phyloP scores from a whole-genome alignment of 2,329 filamentous ascomycete genomes.

The Karstenula rhodostoma region DNA sequence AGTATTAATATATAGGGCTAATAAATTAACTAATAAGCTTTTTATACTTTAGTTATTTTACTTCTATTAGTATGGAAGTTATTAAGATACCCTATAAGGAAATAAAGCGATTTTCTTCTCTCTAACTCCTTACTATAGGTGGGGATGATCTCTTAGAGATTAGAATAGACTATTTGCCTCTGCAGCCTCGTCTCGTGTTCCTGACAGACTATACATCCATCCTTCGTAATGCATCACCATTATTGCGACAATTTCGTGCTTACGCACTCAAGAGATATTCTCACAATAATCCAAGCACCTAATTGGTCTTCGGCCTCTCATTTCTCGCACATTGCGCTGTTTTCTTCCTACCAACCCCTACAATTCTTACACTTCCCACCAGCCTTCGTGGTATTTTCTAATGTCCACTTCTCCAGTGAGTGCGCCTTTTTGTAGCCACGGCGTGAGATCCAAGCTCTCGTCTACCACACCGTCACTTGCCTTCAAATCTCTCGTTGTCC shows the following conservation, averaged over 20 bases:
- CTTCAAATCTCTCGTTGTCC: slow-evolving; percentile 62
- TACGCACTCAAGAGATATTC: not conserved
- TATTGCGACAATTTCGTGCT: not conserved
- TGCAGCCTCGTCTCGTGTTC: not conserved
- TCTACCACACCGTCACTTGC: slow-evolving; percentile 45
- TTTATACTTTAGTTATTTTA: too few species aligned
- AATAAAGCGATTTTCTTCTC: too few species aligned
- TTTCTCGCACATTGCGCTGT: not conserved
- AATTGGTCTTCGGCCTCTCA: not conserved
- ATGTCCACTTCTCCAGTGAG: slow-evolving; percentile 64
- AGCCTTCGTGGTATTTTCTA: slow-evolving; percentile 68
- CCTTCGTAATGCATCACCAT: not conserved
- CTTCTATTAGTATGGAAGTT: too few species aligned
- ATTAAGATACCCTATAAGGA: too few species aligned
- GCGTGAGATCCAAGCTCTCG: slow-evolving; percentile 64
- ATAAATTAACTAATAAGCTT: too few species aligned
- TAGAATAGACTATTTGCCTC: not conserved
- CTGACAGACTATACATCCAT: too few species aligned
- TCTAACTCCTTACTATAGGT: too few species aligned
- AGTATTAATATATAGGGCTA: too few species aligned
- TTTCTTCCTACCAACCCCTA: not conserved
- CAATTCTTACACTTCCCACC: slow-evolving; percentile 52
- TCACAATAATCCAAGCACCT: not conserved
- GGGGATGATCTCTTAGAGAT: too few species aligned
- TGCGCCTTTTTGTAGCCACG: slow-evolving; percentile 61